These are phyloP conservation scores for Royoungia palumana DNA, from an alignment of 768 basidiomycete genomes.

Conservation along the genomic window DNA sequence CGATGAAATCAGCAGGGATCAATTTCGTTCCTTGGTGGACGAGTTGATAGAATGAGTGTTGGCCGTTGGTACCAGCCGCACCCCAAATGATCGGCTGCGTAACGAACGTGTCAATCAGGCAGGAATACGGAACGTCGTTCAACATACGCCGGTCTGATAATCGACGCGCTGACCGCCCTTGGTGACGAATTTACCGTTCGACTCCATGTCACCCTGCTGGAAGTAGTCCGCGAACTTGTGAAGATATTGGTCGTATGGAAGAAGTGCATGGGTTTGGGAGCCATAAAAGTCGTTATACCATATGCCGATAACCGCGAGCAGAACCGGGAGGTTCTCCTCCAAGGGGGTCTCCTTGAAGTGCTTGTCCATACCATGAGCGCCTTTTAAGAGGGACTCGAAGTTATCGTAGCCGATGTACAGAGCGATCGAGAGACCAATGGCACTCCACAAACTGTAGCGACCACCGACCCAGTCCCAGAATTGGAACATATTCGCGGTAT, in stretches of 20 bases:
- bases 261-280: slow-evolving; percentile 89
- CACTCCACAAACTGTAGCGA: slow-evolving; percentile 97
- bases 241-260: slow-evolving; percentile 98
- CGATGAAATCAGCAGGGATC: slow-evolving; percentile 89
- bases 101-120: background rate
- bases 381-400: slow-evolving; percentile 84
- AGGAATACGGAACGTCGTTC: background rate
- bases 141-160: slow-evolving; percentile 92
- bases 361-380: slow-evolving; percentile 97
- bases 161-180: slow-evolving; percentile 89
- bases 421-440: slow-evolving; percentile 94
- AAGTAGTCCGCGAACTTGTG: slow-evolving; percentile 99
- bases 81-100: slow-evolving; percentile 97
- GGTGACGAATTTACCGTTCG: slow-evolving; percentile 95
- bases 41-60: slow-evolving; percentile 99
- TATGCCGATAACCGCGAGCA: slow-evolving; percentile 85
- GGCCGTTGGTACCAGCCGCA: slow-evolving; percentile 95
- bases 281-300: slow-evolving; percentile 99
- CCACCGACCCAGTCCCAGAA: slow-evolving; percentile 99
- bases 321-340: slow-evolving; percentile 88
- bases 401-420: slow-evolving; percentile 91
- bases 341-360: slow-evolving; percentile 90
- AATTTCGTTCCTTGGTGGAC: slow-evolving; percentile 92
- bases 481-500: slow-evolving; percentile 93
- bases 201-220: slow-evolving; percentile 99